These are phyloP conservation scores for Candida mattraensis DNA, from an alignment of 805 yeast genomes.

Conservation along the genomic window DNA sequence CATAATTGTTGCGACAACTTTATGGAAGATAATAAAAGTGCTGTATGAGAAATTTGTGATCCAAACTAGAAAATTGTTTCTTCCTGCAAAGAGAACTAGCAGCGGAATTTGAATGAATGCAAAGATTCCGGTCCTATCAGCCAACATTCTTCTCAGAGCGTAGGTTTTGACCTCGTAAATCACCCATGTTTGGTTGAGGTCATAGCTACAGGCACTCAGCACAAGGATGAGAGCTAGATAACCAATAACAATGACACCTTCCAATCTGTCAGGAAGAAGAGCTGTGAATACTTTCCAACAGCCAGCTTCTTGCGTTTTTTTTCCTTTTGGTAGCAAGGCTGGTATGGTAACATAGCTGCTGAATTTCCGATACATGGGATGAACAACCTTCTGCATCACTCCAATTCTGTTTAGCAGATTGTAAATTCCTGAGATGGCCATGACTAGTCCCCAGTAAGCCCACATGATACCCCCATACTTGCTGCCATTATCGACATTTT, in stretches of 20 bases:
- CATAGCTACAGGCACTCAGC: slow-evolving; percentile 21
- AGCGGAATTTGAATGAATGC: slow-evolving; percentile 41
- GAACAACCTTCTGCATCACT: slow-evolving; percentile 33
- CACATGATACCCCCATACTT: no score
- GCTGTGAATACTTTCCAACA: slow-evolving; percentile 18
- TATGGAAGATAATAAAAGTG: slow-evolving; percentile 57
- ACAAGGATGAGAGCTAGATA: slow-evolving; percentile 27
- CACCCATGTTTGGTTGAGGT: slow-evolving; percentile 10
- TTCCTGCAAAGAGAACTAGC: slow-evolving; percentile 47
- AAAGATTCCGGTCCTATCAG: slow-evolving; percentile 41
- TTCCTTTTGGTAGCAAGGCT: slow-evolving; percentile 32
- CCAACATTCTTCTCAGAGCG: slow-evolving; percentile 30
- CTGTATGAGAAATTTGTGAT: slow-evolving; percentile 44
- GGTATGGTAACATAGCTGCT: slow-evolving; percentile 40
- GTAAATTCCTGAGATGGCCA: slow-evolving; percentile 35
- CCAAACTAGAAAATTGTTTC: slow-evolving; percentile 44
- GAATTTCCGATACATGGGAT: slow-evolving; percentile 33
- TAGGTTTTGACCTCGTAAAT: slow-evolving; percentile 35
- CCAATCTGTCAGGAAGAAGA: slow-evolving; percentile 35
- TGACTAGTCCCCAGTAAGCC: slow-evolving; percentile 34
- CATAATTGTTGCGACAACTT: slow-evolving; percentile 60
- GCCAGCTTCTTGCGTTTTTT: slow-evolving; percentile 16
- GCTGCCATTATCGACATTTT: no score
- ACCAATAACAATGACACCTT: slow-evolving; percentile 29
- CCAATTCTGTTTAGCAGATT: slow-evolving; percentile 33